A percentile compares a stretch with the other conserved stretches of the same genome.
These are phyloP conservation scores for Salinomyces thailandicus DNA, from an alignment of 2,329 filamentous ascomycete species.

Conservation along the genomic window DNA sequence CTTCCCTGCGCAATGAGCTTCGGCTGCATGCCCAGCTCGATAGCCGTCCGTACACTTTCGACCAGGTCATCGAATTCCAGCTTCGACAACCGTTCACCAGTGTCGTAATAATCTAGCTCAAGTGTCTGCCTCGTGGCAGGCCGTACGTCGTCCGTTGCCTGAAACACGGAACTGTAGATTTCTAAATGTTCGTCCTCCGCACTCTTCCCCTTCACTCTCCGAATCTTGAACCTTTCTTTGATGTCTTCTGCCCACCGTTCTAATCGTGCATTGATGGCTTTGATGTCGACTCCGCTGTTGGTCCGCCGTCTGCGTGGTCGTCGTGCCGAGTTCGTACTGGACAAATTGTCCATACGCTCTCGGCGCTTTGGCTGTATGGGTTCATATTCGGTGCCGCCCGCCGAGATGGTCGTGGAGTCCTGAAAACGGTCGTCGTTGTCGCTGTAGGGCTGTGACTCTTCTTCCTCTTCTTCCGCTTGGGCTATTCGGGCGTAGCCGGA, in stretches of 20 bases:
- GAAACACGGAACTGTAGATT: slow-evolving; percentile 96
- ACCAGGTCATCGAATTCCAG: slow-evolving; percentile 79
- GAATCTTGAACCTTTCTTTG: slow-evolving; percentile 88
- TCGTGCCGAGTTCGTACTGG: slow-evolving; percentile 23
- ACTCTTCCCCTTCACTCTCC: slow-evolving; percentile 60
- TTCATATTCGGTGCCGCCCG: slow-evolving; percentile 30
- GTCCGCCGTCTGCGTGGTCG: slow-evolving; percentile 47
- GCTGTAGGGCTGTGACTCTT: slow-evolving; percentile 27
- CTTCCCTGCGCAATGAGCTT: slow-evolving; percentile 95
- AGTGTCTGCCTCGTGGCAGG: slow-evolving; percentile 68
- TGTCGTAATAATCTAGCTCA: slow-evolving; percentile 41
- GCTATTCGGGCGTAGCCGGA: slow-evolving; percentile 44
- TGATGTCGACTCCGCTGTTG: slow-evolving; percentile 90
- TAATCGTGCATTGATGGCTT: slow-evolving; percentile 90
- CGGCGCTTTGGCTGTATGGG: slow-evolving; percentile 37
- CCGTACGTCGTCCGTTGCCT: slow-evolving; percentile 76
- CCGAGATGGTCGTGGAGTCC: slow-evolving; percentile 25
- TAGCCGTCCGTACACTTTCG: slow-evolving; percentile 80
- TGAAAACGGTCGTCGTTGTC: slow-evolving; percentile 29
- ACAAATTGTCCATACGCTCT: slow-evolving; percentile 33
- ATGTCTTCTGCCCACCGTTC: slow-evolving; percentile 98
- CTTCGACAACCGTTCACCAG: slow-evolving; percentile 55
- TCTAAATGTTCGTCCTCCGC: slow-evolving; percentile 78
- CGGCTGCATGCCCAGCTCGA: slow-evolving; percentile 82
- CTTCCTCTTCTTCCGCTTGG: slow-evolving; percentile 41